These are phyloP conservation scores for Setomelanomma holmii DNA, from an alignment of 2,329 filamentous ascomycete species.

Conservation along the genomic window DNA sequence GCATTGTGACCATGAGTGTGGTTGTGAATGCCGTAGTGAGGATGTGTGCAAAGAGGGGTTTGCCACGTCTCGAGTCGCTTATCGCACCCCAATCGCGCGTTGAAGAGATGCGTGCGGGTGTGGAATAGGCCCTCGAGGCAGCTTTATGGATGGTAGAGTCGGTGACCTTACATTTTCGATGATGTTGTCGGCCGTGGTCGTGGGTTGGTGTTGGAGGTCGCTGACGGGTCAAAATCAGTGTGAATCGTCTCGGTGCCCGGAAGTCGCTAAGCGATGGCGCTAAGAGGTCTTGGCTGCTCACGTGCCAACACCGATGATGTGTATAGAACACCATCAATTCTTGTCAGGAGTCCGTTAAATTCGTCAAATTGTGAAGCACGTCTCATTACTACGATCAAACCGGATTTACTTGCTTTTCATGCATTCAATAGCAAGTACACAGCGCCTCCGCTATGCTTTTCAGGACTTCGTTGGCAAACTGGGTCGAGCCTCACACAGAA, in stretches of 20 bases:
- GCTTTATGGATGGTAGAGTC: slow-evolving; percentile 18
- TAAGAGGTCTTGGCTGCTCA: slow-evolving; percentile 4
- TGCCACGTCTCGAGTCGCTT: slow-evolving; percentile 38
- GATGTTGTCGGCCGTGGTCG: slow-evolving; percentile 49
- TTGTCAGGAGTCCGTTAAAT: too few relatives aligned
- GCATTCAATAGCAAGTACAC: too few relatives aligned
- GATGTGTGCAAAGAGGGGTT: slow-evolving; percentile 43
- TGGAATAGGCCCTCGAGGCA: slow-evolving; percentile 25
- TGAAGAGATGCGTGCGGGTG: slow-evolving; percentile 22
- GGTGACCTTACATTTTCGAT: slow-evolving; percentile 52
- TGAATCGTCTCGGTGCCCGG: slow-evolving; percentile 6
- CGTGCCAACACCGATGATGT: neutral
- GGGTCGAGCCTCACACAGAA: too few relatives aligned
- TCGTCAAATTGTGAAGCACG: too few relatives aligned
- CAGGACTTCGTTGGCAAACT: too few relatives aligned
- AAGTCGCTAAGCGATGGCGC: slow-evolving; percentile 16
- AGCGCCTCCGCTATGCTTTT: too few relatives aligned
- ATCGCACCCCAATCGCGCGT: slow-evolving; percentile 28
- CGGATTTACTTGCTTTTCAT: too few relatives aligned
- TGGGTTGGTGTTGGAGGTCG: slow-evolving; percentile 30
- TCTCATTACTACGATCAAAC: too few relatives aligned
- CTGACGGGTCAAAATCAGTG: slow-evolving; percentile 13
- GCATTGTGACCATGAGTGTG: slow-evolving; percentile 29
- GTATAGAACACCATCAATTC: too few relatives aligned
- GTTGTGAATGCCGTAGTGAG: slow-evolving; percentile 25